Evolutionary conservation across 495 filamentous ascomycete genomes (phyloP), one percentile per base, ranked within the genome.

Genomic region (Astrothelium macrocarpum): DNA sequence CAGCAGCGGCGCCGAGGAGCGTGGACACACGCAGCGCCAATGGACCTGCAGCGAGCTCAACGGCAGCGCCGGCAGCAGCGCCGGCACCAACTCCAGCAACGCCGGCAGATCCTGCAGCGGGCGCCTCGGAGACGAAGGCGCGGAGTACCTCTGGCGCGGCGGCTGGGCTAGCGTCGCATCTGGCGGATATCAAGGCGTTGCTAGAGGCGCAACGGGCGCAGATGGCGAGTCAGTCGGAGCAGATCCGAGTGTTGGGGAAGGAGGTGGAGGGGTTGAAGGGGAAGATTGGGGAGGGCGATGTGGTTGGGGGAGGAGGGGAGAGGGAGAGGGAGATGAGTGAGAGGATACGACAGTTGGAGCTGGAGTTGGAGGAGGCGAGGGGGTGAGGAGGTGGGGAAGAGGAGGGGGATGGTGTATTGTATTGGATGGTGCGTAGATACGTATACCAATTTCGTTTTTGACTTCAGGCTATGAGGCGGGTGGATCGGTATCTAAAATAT

Each of bases 181-280:
- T 90, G 29, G 72, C 79, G 32, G 77, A 90, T 67, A 89, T 91
- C 73, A 88, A 86, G 71, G 69, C 78, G 26, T 71, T 87, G 34
- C 75, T 91, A 10, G 81, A 86, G 74, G 73, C 75, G 49, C 88
- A 90, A 71, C 84, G 76, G 53, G 75, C 78, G 72, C 80, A 84
- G 59, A 85, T 91, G 67, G 79, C 72, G 60, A 75, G 73, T n/a
- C 82, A 85, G 70, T 79, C 70, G 61, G 83, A 87, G 61, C 80
- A 86, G 74, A 90, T 91, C 65, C 76, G 72, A 20, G 75, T 81
- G 39, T 72, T 93, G 46, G 83, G 85, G 0, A 75, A 76, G 28
- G 88, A 92, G 72, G 84, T 93, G 18, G 88, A 87, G 72, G 78
- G 78, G 16, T 75, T 93, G 64, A 90, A 89, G 78, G 83, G 82